Evolutionary conservation across 1,284 basidiomycete genomes (phyloP).

Genomic region (Fomitopsis pinicola): DNA sequence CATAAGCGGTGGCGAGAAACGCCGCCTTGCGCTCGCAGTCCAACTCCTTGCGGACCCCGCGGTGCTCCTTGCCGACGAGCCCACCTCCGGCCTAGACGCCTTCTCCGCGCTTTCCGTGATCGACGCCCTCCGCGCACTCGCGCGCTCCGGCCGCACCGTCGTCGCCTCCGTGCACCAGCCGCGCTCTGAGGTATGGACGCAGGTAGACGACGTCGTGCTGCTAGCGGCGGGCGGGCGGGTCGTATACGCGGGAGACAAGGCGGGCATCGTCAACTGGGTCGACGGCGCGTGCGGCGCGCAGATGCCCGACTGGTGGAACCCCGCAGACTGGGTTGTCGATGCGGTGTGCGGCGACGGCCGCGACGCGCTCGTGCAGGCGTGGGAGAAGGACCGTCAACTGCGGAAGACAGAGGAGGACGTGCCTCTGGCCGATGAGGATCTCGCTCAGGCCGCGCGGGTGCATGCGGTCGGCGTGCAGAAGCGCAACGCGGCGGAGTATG

Average conservation of each 20-base stretch:
- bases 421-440: neutral
- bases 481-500: neutral
- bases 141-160: neutral
- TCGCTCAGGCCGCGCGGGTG: neutral
- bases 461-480: neutral
- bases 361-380: neutral
- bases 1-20: neutral
- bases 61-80: neutral
- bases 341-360: neutral
- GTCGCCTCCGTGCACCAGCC: neutral
- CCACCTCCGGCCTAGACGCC: neutral
- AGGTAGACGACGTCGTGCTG: neutral
- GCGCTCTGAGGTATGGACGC: neutral
- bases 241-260: neutral
- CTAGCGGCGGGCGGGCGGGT: neutral
- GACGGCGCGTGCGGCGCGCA: neutral
- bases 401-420: neutral
- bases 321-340: neutral
- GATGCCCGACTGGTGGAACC: constrained; percentile 1
- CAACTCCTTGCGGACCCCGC: neutral
- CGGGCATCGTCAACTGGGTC: neutral
- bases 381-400: neutral
- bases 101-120: neutral
- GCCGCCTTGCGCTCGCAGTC: neutral
- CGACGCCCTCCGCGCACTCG: neutral